Evolutionary conservation across 768 basidiomycete species (phyloP).

Genomic region (Pseudohyphozyma bogoriensis): DNA sequence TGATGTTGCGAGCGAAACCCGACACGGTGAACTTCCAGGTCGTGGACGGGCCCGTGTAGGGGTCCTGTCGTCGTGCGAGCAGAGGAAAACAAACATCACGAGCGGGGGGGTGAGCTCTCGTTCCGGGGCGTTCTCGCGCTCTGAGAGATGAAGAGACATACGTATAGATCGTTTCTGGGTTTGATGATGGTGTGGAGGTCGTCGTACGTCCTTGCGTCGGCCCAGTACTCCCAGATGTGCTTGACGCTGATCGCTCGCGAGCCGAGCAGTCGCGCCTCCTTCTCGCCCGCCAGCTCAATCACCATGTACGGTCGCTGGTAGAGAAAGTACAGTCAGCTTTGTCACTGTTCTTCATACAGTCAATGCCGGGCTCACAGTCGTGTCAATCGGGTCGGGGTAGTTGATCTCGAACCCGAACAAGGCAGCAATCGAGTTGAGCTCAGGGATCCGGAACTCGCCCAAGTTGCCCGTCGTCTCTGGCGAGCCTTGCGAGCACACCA

Average conservation of each 20-base stretch:
- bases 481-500: slow-evolving; percentile 1
- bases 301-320: slow-evolving; percentile 59
- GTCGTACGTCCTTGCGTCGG: slow-evolving; percentile 44
- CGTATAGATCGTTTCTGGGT: slow-evolving; percentile 28
- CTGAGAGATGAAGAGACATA: not conserved
- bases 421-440: slow-evolving; percentile 13
- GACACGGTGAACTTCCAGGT: slow-evolving; percentile 73
- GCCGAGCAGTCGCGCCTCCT: slow-evolving; percentile 63
- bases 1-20: slow-evolving; percentile 36
- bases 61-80: slow-evolving; percentile 43
- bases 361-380: not conserved
- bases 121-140: not conserved
- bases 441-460: slow-evolving; percentile 22
- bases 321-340: not conserved
- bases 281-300: slow-evolving; percentile 56
- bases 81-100: not conserved
- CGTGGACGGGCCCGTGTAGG: slow-evolving; percentile 47
- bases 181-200: slow-evolving; percentile 53
- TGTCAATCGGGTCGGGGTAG: slow-evolving; percentile 15
- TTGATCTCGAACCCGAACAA: slow-evolving; percentile 4
- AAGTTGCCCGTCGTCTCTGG: slow-evolving; percentile 18
- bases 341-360: not conserved
- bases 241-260: slow-evolving; percentile 71
- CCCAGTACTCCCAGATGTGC: slow-evolving; percentile 44
- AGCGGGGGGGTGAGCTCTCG: slow-evolving; percentile 17